These are phyloP conservation scores for Kodamaea fungicola DNA, from an alignment of 1,139 yeast genomes.

Conservation along the genomic window DNA sequence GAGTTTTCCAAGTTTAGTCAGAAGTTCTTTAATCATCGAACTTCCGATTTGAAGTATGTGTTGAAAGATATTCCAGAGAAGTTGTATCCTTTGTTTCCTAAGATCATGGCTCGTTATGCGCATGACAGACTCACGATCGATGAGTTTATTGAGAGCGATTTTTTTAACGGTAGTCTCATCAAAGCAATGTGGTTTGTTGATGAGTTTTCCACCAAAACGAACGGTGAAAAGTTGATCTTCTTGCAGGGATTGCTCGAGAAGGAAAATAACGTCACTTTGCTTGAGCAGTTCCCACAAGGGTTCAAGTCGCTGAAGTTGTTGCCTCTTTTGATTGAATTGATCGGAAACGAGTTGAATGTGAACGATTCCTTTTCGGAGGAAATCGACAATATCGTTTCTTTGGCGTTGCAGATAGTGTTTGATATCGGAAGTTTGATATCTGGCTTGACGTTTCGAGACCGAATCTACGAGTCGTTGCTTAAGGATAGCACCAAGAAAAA, in stretches of 20 bases:
- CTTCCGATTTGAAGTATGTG: constrained; percentile 46
- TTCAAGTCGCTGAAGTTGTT: constrained; percentile 71
- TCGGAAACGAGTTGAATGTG: constrained; percentile 32
- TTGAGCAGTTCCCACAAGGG: constrained; percentile 59
- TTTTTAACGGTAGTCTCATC: constrained; percentile 76
- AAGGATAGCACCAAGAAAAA: constrained; percentile 29
- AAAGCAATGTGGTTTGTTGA: constrained; percentile 82
- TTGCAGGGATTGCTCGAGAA: constrained; percentile 54
- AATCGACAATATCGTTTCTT: constrained; percentile 43
- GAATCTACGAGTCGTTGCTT: constrained; percentile 43
- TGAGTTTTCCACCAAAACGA: constrained; percentile 73
- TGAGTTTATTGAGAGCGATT: constrained; percentile 51
- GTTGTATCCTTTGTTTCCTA: constrained; percentile 29
- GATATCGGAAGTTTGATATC: constrained; percentile 68
- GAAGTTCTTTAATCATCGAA: constrained; percentile 41
- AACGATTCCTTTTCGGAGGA: constrained; percentile 12
- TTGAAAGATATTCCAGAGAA: constrained; percentile 39
- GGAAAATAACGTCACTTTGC: constrained; percentile 4
- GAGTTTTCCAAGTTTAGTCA: constrained; percentile 42
- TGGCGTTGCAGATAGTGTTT: constrained; percentile 55
- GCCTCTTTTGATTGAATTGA: constrained; percentile 57
- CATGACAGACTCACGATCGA: constrained; percentile 46
- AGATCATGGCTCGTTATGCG: constrained; percentile 41
- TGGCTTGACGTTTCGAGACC: constrained; percentile 72
- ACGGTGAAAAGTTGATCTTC: constrained; percentile 66